These are phyloP conservation scores for Nicotiana paniculata DNA, from an alignment of 257 asterid species.

Conservation along the genomic window DNA sequence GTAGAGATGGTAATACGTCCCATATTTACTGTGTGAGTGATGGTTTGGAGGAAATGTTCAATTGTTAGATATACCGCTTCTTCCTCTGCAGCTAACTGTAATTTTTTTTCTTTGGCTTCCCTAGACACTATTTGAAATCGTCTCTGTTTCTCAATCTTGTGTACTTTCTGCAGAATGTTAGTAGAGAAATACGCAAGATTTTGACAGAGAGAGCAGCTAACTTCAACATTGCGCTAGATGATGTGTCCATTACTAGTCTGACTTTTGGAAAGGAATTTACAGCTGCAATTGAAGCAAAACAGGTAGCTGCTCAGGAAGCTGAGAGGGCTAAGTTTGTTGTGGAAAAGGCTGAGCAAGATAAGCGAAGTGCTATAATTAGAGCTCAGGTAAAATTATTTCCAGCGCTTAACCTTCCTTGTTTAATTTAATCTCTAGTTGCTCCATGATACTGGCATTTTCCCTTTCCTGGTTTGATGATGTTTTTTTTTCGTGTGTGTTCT, in stretches of 20 bases:
- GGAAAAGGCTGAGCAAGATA: constrained; percentile 91
- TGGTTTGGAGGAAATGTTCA: background rate
- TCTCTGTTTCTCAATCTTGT: background rate
- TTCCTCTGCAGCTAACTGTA: background rate
- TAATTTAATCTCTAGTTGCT: background rate
- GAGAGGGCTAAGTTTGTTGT: constrained; percentile 93
- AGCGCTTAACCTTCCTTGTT: background rate
- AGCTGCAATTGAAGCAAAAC: constrained; percentile 94
- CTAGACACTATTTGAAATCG: background rate
- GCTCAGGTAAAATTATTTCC: constrained; percentile 56
- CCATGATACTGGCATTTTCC: background rate
- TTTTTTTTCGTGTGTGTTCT: background rate
- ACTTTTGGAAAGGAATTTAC: constrained; percentile 85
- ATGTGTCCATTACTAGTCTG: constrained; percentile 75
- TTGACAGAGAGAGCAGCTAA: constrained; percentile 70
- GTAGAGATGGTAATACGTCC: background rate
- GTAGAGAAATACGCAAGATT: constrained; percentile 73
- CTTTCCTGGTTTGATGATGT: background rate
- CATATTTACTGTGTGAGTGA: background rate
- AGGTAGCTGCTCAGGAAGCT: constrained; percentile 92
- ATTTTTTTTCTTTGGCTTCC: background rate
- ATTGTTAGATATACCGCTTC: background rate
- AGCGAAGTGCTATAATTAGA: constrained; percentile 71
- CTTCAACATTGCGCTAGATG: constrained; percentile 90
- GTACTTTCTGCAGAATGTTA: constrained; percentile 47